Evolutionary conservation across 768 basidiomycete genomes (phyloP).

Genomic region (Clitopilus hobsonii): DNA sequence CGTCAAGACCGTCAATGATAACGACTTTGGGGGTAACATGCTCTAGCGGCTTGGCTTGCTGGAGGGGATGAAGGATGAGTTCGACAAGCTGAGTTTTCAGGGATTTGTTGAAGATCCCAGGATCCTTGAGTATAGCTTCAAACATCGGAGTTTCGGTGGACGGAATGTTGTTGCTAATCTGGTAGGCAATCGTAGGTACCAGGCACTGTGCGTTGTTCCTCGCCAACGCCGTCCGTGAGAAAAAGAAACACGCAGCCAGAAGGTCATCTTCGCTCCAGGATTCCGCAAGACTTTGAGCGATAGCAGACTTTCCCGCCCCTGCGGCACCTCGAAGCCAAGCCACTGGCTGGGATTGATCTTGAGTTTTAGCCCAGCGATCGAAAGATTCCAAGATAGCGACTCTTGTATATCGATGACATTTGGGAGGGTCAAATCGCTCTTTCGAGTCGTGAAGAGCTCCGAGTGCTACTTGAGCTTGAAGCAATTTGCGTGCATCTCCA

Average conservation of each 20-base stretch:
- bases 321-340: neutral
- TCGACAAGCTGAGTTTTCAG: neutral
- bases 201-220: neutral
- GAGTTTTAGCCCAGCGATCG: neutral
- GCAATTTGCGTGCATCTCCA: neutral
- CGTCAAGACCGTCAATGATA: neutral
- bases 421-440: neutral
- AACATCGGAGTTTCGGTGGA: neutral
- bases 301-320: neutral
- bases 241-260: neutral
- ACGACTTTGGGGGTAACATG: neutral
- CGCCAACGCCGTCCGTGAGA: neutral
- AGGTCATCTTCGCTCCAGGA: neutral
- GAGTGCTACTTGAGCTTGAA: neutral
- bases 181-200: neutral
- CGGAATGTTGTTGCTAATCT: neutral
- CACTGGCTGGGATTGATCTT: neutral
- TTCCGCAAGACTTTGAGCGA: neutral
- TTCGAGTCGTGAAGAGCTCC: neutral
- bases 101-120: neutral
- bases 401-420: neutral
- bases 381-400: neutral
- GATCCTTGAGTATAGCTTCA: neutral
- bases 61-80: neutral
- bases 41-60: neutral